Evolutionary conservation across 257 asterid species (phyloP), one percentile per base, ranked within the genome.

Genomic region (Plantago ovata): DNA sequence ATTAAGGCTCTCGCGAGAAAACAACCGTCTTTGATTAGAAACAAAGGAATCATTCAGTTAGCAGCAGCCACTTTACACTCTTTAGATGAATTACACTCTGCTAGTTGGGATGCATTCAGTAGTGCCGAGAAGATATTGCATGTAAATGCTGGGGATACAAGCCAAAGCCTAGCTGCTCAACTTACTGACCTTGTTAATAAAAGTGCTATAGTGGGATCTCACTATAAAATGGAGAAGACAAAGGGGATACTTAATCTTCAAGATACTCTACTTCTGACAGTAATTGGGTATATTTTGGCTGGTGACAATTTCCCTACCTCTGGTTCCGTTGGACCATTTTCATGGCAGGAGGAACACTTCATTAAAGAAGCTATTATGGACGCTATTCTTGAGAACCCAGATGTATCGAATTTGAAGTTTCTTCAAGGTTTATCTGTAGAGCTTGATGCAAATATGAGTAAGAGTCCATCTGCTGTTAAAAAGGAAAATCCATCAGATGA

Each of bases 291-390:
- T 60, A 68, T 93, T 68, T 73, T 93, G 81, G 99, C 97, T 20
- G 96, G 97, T 47, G 95, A 82, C 71, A 86, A 82, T 75, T 93
- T 89, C 72, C 98, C 97, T 22, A 86, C 91, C 59, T 84, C 96
- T 20, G 95, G 99, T 65, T 77, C 97, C 43, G 81, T 62, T 23
- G 85, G 98, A 57, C 99, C 99, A 28, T 93, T 93, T 74, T 82
- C 98, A 60, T 93, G 98, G 98, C 95, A 93, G 77, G 98, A 93
- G 80, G 98, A 93, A 69, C 95, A 86, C 62, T 85, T 85, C 83
- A 84, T 93, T 86, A 91, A 93, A 82, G 99, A 86, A 65, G 97
- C 97, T 63, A 79, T 93, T 42, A 74, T 93, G 52, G 99, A 93
- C 74, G 94, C 96, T 7, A 70, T 93, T 70, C 82, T 93, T 38